Conservation (phyloP, 2,329 filamentous ascomycete genomes). For the Magnaporthiopsis rhizophila region DNA sequence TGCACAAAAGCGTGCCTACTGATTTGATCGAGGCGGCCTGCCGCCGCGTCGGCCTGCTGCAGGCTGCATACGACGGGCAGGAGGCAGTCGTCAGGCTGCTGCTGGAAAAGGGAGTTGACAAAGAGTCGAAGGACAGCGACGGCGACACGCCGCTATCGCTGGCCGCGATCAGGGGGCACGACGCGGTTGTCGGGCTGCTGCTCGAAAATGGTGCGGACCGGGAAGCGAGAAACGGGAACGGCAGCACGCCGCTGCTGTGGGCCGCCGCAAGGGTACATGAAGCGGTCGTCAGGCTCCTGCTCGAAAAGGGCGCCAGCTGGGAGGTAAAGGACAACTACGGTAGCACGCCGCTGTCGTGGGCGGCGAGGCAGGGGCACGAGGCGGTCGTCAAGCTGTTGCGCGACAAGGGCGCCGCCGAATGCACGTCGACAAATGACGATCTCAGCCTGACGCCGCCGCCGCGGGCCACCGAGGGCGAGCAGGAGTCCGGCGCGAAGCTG, state of each 20-base stretch:
- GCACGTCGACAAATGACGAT: too few species aligned
- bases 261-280: background rate
- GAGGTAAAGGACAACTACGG: background rate
- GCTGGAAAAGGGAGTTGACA: background rate
- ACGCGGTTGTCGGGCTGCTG: background rate
- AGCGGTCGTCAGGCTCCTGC: conserved; percentile 1
- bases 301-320: background rate
- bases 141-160: conserved; percentile 2
- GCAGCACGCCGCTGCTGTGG: conserved; percentile 2
- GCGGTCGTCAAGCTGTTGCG: too few species aligned
- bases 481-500: too few species aligned
- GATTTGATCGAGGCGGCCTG: too few species aligned
- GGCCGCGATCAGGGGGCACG: background rate
- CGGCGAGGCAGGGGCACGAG: background rate
- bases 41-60: too few species aligned
- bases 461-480: too few species aligned
- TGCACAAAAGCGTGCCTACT: too few species aligned
- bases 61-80: too few species aligned
- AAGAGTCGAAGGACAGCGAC: background rate
- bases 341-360: conserved; percentile 1
- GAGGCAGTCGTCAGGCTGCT: background rate
- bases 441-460: too few species aligned
- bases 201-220: background rate
- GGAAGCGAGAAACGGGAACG: background rate
- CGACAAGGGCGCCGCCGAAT: background rate